Base-by-base conservation (phyloP, 2,329 filamentous ascomycete species). In the Aspergillus flavus region DNA sequence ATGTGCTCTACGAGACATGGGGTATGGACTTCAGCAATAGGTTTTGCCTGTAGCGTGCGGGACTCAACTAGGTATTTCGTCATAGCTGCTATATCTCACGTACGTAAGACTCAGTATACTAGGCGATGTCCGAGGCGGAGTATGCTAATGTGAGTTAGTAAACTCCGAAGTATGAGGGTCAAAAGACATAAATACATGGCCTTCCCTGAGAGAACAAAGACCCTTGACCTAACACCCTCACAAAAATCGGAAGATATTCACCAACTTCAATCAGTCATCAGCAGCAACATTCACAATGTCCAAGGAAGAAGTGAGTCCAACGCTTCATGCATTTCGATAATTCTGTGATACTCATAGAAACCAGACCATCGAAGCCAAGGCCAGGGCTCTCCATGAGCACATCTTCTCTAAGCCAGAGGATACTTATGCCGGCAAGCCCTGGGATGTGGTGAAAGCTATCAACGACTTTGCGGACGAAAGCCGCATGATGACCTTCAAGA, bases 401-500 rank as follows among this genome's bases (percentile, higher is more conserved):
- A 71, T 71, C 48, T 68, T 69, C 60, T 64, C 61, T 14, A 65
- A 70, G 30, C 64, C 66, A 5, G n/a, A 54, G n/a, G 59, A 59
- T 19, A 59, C 26, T 26, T 66, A 68, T 48, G 26, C 55, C 50
- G 69, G 71, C 56, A 72, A 74, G 52, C 75, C 76, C 6, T 69
- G 66, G 66, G 71, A 69, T 2, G 48, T 78, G 0, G 61, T 72
- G 6, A 59, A 66, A 12, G 72, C 72, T 4, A 78, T 79, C 36
- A 73, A 78, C 36, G 62, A 69, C 21, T 79, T 74, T 63, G 70
- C 73, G 61, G 62, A 65, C 23, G 66, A 64, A 3, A 61, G 73
- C 21, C 71, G 68, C 52, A 73, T 76, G 60, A 78, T 79, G 71
- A 76, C 72, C 58, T 76, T 76, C 64, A 68, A 67, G 1, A 55